Conservation (phyloP, 495 filamentous ascomycete species). For the Tuber indicum region DNA sequence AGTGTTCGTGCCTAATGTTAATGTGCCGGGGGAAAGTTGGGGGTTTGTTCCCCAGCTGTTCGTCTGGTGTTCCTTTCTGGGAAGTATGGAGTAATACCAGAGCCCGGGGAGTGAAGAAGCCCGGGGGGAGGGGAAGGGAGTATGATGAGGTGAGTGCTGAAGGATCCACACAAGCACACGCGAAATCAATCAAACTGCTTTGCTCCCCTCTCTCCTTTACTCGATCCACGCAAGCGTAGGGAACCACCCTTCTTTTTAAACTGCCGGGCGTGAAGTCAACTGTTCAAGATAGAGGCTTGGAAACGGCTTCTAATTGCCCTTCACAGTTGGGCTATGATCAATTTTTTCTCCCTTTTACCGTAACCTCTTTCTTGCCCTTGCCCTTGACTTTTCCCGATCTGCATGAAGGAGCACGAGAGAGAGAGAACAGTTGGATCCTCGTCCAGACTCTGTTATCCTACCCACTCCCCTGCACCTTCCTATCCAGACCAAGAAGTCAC, state of each 20-base stretch:
- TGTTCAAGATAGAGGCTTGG: neutral
- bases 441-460: neutral
- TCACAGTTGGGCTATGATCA: neutral
- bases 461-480: neutral
- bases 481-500: neutral
- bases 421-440: neutral
- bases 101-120: neutral
- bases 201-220: neutral
- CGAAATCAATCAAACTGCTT: neutral
- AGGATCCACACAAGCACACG: neutral
- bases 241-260: neutral
- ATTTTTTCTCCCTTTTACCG: neutral
- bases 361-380: neutral
- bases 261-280: conserved; percentile 1
- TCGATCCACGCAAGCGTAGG: neutral
- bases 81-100: neutral
- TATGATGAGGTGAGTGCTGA: neutral
- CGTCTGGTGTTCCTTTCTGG: neutral
- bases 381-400: neutral
- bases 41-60: neutral
- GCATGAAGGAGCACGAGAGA: neutral
- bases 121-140: neutral
- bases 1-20: neutral
- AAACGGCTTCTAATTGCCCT: neutral
- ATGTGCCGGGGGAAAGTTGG: neutral